Evolutionary conservation across 805 yeast species (phyloP), one percentile per base, ranked within the genome.

Genomic region (Wickerhamiella alocasiicola): DNA sequence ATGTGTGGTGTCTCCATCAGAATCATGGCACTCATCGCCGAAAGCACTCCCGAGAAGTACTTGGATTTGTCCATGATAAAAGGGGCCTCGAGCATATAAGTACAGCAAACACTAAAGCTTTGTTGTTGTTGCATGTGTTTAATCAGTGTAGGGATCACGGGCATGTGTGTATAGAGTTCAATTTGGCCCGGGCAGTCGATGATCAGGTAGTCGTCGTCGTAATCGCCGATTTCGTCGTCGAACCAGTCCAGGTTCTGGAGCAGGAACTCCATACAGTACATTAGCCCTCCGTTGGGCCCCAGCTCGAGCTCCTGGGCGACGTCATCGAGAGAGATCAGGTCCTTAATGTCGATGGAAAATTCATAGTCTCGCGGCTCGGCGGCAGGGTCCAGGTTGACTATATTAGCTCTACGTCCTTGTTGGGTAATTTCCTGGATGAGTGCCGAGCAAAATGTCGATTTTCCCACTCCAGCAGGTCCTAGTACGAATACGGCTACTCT

Each of bases 21-120:
- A 21, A 91, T 83, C 99, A 91, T 91, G 1, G 98, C 95, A 17
- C 94, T 79, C 99, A 91, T 91, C 16, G 99, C 99, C 56, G 87
- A 76, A 44, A 91, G 66, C 0, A 95, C 93, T 2, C 98, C 99
- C 41, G 94, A 79, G 59, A 91, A 91, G 60, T 85, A 91, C 61
- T 93, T 93, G 9, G 94, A 73, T 33, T 76, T 71, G 58, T 91
- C 99, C 43, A 88, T 68, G 34, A 88, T 81, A 60, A 91, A 91
- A 3, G 97, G 88, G 0, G 97, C 94, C 57, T 91, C 98, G 45
- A 91, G 62, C 34, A 91, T 63, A 60, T 91, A 91, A 0, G 95
- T 75, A 18, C 96, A 95, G 65, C 99, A 91, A 12, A 93, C 63
- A 43, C 78, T 80, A 64, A 91, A 88, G 54, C 81, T 82, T 55